Percentiles rank a stretch among this genome's conserved stretches.
Conservation (phyloP, 2,329 filamentous ascomycete genomes). For the Lojkania enalia region DNA sequence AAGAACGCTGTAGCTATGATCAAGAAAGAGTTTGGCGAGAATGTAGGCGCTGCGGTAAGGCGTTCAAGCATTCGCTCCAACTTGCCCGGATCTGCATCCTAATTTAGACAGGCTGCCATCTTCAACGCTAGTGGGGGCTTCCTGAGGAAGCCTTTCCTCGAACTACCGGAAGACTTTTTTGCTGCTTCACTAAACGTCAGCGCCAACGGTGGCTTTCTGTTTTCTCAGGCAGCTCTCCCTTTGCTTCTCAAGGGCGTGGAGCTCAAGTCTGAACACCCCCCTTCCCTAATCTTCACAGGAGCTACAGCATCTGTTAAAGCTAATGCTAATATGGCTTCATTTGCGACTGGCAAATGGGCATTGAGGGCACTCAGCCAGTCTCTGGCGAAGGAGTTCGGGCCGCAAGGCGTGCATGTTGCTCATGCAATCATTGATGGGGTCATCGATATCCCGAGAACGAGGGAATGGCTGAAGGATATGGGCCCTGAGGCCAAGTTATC, state of each 20-base stretch:
- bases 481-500: constrained; percentile 69
- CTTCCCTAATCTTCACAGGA: constrained; percentile 82
- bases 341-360: constrained; percentile 81
- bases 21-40: constrained; percentile 59
- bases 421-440: constrained; percentile 83
- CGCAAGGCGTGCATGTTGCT: constrained; percentile 79
- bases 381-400: constrained; percentile 81
- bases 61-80: too few species aligned
- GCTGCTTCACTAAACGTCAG: constrained; percentile 52
- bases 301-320: constrained; percentile 80
- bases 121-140: constrained; percentile 70
- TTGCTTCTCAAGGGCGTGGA: constrained; percentile 66
- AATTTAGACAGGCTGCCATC: constrained; percentile 64
- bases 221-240: constrained; percentile 72
- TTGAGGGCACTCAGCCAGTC: constrained; percentile 73
- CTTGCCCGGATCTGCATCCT: too few species aligned
- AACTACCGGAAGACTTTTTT: constrained; percentile 63
- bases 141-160: constrained; percentile 63
- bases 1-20: constrained; percentile 66
- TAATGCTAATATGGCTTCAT: constrained; percentile 68
- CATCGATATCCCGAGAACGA: constrained; percentile 77
- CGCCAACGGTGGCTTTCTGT: constrained; percentile 69
- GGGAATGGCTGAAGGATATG: constrained; percentile 60
- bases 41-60: constrained; percentile 44
- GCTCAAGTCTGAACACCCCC: constrained; percentile 61